Conservation (phyloP, 495 filamentous ascomycete genomes). For the Aspergillus diversus region DNA sequence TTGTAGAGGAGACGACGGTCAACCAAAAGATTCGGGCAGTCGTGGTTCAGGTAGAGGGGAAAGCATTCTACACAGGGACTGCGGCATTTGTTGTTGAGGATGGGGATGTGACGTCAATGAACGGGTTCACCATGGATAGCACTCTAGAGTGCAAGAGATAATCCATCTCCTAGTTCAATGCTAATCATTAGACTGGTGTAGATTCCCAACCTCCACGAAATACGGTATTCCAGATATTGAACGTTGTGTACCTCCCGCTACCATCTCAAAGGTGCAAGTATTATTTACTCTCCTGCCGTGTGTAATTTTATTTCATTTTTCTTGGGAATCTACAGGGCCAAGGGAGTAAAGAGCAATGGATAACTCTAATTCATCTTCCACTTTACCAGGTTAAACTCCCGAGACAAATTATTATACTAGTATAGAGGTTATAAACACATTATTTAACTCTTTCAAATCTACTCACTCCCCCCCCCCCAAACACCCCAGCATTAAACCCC, state of each 20-base stretch:
- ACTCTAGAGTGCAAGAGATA: background rate
- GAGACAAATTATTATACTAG: no score
- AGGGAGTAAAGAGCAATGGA: no score
- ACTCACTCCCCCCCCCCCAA: background rate
- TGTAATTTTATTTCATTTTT: no score
- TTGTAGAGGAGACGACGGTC: constrained; percentile 16
- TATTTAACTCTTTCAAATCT: background rate
- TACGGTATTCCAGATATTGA: no score
- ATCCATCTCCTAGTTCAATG: background rate
- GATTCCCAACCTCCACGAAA: background rate
- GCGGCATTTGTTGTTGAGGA: constrained; percentile 21
- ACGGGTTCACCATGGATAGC: constrained; percentile 15
- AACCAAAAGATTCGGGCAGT: constrained; percentile 6
- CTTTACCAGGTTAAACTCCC: no score
- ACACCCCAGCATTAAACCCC: background rate
- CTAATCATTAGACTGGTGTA: background rate
- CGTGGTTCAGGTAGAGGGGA: constrained; percentile 23
- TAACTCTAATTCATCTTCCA: no score
- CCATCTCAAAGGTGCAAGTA: no score
- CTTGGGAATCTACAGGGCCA: no score
- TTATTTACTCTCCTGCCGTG: no score
- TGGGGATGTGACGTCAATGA: constrained; percentile 18
- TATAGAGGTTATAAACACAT: no score
- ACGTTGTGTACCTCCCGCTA: no score
- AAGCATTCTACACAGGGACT: constrained; percentile 23